A percentile compares a stretch with the other conserved stretches of the same genome.
Conservation (phyloP, 2,329 filamentous ascomycete genomes). For the Fusarium succisae region DNA sequence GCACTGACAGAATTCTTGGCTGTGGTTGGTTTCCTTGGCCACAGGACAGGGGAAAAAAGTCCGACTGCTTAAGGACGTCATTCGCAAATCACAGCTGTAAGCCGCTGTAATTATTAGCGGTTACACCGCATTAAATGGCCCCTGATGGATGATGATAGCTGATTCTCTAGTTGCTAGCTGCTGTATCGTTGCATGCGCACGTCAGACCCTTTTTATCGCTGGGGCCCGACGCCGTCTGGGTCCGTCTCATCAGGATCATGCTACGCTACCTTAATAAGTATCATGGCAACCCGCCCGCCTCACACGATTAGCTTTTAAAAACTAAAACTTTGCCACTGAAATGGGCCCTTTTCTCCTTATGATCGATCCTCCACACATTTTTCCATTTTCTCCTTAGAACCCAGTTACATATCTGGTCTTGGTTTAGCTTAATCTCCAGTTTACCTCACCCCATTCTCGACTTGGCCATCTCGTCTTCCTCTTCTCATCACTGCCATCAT, state of each 20-base stretch:
- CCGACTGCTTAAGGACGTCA: constrained; percentile 21
- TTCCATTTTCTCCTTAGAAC: constrained; percentile 1
- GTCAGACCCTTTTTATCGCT: background rate
- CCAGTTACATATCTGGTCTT: background rate
- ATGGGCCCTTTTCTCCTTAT: background rate
- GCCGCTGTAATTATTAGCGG: background rate
- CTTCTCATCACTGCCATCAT: background rate
- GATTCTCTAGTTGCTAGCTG: background rate
- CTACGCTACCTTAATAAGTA: background rate
- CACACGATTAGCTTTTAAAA: constrained; percentile 6
- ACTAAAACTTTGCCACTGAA: constrained; percentile 24
- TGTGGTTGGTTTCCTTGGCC: constrained; percentile 7
- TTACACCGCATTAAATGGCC: background rate
- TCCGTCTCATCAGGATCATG: constrained; percentile 5
- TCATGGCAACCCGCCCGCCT: background rate
- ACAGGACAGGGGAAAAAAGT: background rate
- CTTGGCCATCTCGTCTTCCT: background rate
- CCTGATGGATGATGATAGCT: background rate
- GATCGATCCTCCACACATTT: background rate
- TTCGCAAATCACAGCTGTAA: constrained; percentile 12
- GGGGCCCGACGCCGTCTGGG: background rate
- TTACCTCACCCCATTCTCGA: background rate
- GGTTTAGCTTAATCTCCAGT: background rate
- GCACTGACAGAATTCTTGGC: constrained; percentile 22
- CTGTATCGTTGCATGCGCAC: constrained; percentile 1